phyloP scores from a whole-genome alignment of 371 early-diverging fungal genomes.

The Syncephalastrum racemosum region DNA sequence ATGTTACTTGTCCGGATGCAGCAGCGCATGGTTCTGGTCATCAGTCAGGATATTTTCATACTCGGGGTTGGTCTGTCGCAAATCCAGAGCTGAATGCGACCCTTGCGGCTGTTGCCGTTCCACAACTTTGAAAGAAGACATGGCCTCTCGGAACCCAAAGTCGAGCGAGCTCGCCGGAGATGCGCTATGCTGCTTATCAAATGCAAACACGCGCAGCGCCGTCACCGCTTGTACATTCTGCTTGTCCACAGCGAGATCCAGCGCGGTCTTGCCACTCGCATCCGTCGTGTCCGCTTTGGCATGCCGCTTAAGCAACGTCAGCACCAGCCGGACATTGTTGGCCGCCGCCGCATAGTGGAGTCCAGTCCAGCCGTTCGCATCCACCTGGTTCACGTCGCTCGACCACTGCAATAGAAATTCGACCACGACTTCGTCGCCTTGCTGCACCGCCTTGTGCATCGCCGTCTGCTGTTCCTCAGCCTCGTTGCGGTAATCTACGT shows the following conservation, averaged over 20 bases:
- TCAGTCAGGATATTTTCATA: conserved; percentile 23
- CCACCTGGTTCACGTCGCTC: conserved; percentile 61
- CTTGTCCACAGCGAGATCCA: conserved; percentile 69
- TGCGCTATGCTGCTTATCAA: conserved; percentile 50
- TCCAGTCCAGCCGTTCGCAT: conserved; percentile 69
- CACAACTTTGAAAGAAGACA: conserved; percentile 41
- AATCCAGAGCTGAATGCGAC: conserved; percentile 44
- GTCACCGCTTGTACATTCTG: conserved; percentile 65
- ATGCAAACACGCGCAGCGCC: conserved; percentile 54
- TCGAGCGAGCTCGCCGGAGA: conserved; percentile 46
- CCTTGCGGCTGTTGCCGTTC: conserved; percentile 7
- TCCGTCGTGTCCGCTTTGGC: conserved; percentile 63
- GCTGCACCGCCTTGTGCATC: conserved; percentile 64
- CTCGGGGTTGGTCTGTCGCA: conserved; percentile 20
- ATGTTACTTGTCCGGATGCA: conserved; percentile 10
- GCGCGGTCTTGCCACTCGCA: conserved; percentile 60
- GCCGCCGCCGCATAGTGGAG: conserved; percentile 77
- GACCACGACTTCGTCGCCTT: conserved; percentile 54
- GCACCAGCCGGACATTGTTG: conserved; percentile 64
- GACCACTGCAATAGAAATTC: conserved; percentile 76
- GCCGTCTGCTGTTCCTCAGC: conserved; percentile 51
- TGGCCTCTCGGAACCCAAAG: conserved; percentile 56
- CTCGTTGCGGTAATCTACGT: conserved; percentile 67
- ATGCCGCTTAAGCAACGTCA: conserved; percentile 64
- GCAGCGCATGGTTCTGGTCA: conserved; percentile 34